These are phyloP conservation scores for Auriscalpium microsporum DNA, from an alignment of 768 basidiomycete species.

Conservation along the genomic window DNA sequence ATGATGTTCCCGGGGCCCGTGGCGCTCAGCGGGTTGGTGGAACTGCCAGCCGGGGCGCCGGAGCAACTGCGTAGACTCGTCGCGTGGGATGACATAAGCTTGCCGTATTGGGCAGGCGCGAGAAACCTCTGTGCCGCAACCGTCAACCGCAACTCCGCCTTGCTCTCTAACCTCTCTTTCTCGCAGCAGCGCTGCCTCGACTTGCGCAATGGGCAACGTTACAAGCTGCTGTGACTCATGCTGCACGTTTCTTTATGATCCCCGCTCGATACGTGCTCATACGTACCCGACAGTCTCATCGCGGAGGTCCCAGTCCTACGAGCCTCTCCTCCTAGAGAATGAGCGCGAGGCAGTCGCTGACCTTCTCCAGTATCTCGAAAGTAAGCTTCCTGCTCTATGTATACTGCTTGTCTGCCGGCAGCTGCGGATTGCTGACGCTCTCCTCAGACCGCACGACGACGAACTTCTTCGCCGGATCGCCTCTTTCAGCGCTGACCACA, in stretches of 20 bases:
- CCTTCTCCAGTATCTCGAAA: slow-evolving; percentile 94
- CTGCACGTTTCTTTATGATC: slow-evolving; percentile 38
- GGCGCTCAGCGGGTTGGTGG: neutral
- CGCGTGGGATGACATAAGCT: neutral
- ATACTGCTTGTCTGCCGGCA: neutral
- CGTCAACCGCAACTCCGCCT: neutral
- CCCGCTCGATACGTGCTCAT: slow-evolving; percentile 7
- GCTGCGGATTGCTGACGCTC: neutral
- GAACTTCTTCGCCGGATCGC: slow-evolving; percentile 95
- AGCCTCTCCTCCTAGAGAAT: slow-evolving; percentile 80
- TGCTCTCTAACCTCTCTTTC: slow-evolving; percentile 1
- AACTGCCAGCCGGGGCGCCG: too few relatives aligned
- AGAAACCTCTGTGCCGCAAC: neutral
- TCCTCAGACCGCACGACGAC: slow-evolving; percentile 86
- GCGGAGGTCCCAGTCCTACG: slow-evolving; percentile 79
- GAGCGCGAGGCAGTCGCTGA: slow-evolving; percentile 98
- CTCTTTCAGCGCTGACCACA: slow-evolving; percentile 88
- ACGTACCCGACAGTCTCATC: slow-evolving; percentile 49
- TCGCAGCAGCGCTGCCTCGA: neutral
- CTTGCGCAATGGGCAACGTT: slow-evolving; percentile 55
- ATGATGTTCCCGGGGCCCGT: neutral
- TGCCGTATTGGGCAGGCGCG: neutral
- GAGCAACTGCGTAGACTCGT: neutral
- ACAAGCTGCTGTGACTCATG: slow-evolving; percentile 80
- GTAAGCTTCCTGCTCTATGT: slow-evolving; percentile 38